Percentiles rank a stretch among this genome's conserved stretches.
These are phyloP conservation scores for Saccharomycopsis fodiens DNA, from an alignment of 805 yeast genomes.

Conservation along the genomic window DNA sequence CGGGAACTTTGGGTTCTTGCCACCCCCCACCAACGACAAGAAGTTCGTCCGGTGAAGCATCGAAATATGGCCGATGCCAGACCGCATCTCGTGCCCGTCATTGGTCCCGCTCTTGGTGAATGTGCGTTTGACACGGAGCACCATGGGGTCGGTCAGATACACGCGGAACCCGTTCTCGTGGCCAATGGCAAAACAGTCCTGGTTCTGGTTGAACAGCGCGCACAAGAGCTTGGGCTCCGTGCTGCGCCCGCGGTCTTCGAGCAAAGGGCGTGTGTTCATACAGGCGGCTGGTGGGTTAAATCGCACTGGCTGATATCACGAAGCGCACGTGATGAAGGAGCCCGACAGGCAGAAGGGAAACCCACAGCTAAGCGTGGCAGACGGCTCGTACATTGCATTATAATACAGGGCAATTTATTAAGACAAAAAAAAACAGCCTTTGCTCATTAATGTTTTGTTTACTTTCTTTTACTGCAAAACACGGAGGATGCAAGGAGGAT, in stretches of 20 bases:
- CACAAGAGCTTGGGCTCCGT: constrained; percentile 36
- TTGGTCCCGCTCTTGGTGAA: constrained; percentile 27
- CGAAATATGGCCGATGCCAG: constrained; percentile 66
- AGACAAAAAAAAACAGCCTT: no score
- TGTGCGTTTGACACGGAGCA: constrained; percentile 55
- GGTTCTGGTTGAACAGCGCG: constrained; percentile 80
- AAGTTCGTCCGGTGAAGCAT: constrained; percentile 91
- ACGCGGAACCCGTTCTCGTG: constrained; percentile 78
- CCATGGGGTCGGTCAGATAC: constrained; percentile 83
- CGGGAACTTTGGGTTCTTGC: constrained; percentile 69
- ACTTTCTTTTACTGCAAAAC: no score
- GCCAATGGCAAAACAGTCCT: constrained; percentile 81
- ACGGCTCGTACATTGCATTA: no score
- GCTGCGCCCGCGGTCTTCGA: not conserved
- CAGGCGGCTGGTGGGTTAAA: no score
- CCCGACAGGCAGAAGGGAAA: no score
- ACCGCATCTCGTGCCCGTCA: constrained; percentile 27
- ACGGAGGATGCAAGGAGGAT: no score
- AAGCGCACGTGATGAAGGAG: no score
- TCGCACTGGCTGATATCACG: no score
- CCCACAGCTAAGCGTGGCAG: no score
- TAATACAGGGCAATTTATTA: no score
- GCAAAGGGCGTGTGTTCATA: constrained; percentile 7
- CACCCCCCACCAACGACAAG: constrained; percentile 87
- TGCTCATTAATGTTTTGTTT: no score